These are phyloP conservation scores for Emergomyces africanus DNA, from an alignment of 2,329 filamentous ascomycete species.

Conservation along the genomic window DNA sequence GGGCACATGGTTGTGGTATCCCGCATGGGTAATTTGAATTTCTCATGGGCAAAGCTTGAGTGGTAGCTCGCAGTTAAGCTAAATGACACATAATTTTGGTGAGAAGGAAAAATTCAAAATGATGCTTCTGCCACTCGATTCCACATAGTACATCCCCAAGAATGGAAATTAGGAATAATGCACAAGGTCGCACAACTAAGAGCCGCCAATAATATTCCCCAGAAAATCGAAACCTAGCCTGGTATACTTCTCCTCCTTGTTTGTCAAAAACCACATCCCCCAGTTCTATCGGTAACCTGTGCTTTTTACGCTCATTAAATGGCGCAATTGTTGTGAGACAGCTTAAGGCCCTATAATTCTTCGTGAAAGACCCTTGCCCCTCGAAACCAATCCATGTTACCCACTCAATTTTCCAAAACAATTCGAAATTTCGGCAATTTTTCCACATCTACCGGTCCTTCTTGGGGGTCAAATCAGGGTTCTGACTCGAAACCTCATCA, in stretches of 20 bases:
- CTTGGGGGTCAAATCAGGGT: slow-evolving; percentile 35
- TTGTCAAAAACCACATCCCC: neutral
- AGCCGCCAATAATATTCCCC: neutral
- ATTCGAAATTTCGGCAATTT: neutral
- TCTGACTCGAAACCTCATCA: slow-evolving; percentile 50
- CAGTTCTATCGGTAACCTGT: neutral
- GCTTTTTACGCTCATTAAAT: neutral
- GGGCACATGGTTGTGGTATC: neutral
- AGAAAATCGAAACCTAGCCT: neutral
- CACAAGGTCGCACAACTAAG: neutral
- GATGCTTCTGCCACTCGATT: neutral
- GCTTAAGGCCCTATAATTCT: neutral
- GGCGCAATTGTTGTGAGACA: neutral
- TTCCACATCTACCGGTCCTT: slow-evolving; percentile 40
- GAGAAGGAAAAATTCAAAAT: neutral
- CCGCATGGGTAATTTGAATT: neutral
- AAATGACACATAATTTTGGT: neutral
- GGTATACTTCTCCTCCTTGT: neutral
- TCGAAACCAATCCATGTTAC: neutral
- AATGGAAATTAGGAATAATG: neutral
- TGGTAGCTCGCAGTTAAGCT: neutral
- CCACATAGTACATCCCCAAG: neutral
- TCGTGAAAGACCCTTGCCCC: neutral
- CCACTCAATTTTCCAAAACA: neutral
- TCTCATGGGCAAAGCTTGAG: neutral